Conservation (phyloP, 2,329 filamentous ascomycete species). For the Aspergillus uvarum region DNA sequence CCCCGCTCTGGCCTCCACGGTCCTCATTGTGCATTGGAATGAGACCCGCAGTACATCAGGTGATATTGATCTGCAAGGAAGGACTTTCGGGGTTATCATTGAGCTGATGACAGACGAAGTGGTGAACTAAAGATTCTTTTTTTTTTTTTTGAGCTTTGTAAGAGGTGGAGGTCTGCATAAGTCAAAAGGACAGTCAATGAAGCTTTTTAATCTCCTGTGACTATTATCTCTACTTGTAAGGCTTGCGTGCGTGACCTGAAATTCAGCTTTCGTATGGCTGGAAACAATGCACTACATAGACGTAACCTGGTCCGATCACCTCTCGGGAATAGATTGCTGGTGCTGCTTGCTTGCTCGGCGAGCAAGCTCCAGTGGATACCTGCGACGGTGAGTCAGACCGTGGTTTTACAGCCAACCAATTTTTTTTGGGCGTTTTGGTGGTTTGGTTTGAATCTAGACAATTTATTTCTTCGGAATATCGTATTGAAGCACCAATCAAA, state of each 20-base stretch:
- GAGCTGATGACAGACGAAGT: too few relatives aligned
- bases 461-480: background rate
- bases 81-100: background rate
- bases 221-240: background rate
- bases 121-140: too few relatives aligned
- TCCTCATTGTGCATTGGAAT: constrained; percentile 7
- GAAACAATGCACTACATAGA: background rate
- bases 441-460: background rate
- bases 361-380: background rate
- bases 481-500: background rate
- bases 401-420: background rate
- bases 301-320: background rate
- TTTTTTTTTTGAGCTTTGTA: too few relatives aligned
- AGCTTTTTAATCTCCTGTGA: background rate
- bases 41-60: background rate
- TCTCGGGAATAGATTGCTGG: background rate
- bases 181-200: background rate
- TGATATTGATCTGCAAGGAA: background rate
- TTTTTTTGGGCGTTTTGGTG: background rate
- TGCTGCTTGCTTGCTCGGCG: background rate
- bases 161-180: too few relatives aligned
- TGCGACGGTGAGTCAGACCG: background rate
- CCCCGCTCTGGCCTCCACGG: constrained; percentile 17
- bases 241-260: background rate
- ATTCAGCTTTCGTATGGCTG: background rate